Evolutionary conservation across 768 basidiomycete genomes (phyloP), one percentile per base, ranked within the genome.

Genomic region (Roridomyces roridus): DNA sequence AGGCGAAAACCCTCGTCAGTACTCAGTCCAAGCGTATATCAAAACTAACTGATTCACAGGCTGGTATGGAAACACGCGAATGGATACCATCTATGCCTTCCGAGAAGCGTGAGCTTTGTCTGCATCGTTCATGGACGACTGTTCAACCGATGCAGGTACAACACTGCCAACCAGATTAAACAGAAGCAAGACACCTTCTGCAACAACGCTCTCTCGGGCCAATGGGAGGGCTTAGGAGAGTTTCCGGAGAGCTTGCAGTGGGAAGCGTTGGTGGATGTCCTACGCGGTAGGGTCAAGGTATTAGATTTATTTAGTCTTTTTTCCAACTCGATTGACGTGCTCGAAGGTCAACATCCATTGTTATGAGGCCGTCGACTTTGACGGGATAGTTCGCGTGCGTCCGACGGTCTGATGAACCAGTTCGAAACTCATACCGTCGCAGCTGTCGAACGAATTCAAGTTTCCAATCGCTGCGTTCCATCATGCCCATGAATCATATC

Each of bases 391-490:
- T 57, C 76, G 90, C 61, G 89, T 90, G 67, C 29, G 85, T 73
- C 3, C 11, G 6, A 14, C 40, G 3, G n/a, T 31, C 17, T 36
- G 12, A 31, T 28, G n/a, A n/a, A 34, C 31, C 15, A 15, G 31
- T 28, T 51, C 25, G 35, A 39, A 72, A 54, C 66, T 76, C 37
- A 31, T 42, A 8, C 9, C 8, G 14, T 31, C 17, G 10, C 59
- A 91, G 83, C 78, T 93, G 31, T 85, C 91, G 28, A 91, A 94
- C 65, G 92, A 95, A 68, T 95, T 93, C 80, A 80, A 87, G 63
- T 92, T 92, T 69, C 83, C 85, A 6, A 80, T 92, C 51, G 85
- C 90, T 4, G 86, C 87, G 3, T 84, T 93, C 68, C 92, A 93
- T 64, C 85, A 88, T 59, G 92, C 92, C 2, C 85, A 85, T 55